These are phyloP conservation scores for Magnusiomyces tetraspermus DNA, from an alignment of 1,139 yeast species.

Conservation along the genomic window DNA sequence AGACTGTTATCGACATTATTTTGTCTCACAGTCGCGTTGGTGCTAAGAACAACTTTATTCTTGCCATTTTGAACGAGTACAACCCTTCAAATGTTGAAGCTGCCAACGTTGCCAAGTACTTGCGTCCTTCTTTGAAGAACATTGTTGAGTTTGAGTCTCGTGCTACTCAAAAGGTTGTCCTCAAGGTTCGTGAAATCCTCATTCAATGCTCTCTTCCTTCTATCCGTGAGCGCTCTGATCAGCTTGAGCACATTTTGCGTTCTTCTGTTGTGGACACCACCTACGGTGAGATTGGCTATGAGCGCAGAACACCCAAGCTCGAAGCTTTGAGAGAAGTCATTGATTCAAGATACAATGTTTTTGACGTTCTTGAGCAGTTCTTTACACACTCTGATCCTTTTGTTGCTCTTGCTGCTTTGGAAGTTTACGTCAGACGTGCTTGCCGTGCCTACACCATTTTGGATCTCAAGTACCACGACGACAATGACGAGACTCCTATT, in stretches of 20 bases:
- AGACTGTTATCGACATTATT: conserved; percentile 59
- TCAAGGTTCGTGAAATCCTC: conserved; percentile 90
- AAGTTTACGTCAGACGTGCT: conserved; percentile 92
- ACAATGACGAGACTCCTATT: conserved; percentile 46
- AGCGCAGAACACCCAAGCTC: conserved; percentile 74
- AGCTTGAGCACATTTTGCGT: conserved; percentile 88
- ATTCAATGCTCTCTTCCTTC: conserved; percentile 96
- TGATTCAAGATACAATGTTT: conserved; percentile 91
- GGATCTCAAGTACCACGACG: conserved; percentile 57
- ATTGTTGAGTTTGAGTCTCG: conserved; percentile 84
- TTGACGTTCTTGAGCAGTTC: conserved; percentile 90
- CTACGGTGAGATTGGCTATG: conserved; percentile 68
- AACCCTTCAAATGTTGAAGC: conserved; percentile 49
- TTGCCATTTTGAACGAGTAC: conserved; percentile 75
- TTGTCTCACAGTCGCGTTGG: conserved; percentile 90
- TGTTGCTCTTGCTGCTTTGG: conserved; percentile 93
- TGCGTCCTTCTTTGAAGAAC: conserved; percentile 62
- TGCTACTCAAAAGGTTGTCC: conserved; percentile 86
- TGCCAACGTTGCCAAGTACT: conserved; percentile 53
- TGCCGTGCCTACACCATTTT: conserved; percentile 92
- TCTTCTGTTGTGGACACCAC: conserved; percentile 77
- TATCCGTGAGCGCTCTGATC: conserved; percentile 90
- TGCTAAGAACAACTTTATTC: conserved; percentile 80
- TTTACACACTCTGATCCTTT: conserved; percentile 74
- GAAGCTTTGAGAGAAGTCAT: conserved; percentile 80